Evolutionary conservation across 768 basidiomycete species (phyloP), one percentile per base, ranked within the genome.

Genomic region (Termitomyces sp.): DNA sequence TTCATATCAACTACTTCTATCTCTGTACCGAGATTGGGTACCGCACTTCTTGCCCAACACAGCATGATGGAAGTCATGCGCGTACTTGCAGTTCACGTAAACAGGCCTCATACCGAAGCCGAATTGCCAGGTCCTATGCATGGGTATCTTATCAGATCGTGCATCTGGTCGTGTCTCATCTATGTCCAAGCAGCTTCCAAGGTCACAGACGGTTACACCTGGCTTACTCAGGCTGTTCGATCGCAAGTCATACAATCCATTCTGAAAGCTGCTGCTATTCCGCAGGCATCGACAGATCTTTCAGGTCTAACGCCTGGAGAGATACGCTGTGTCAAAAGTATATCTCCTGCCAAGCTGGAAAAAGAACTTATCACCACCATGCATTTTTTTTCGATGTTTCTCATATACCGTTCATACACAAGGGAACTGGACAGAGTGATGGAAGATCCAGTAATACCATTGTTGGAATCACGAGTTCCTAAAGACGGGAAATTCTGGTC

Each of bases 21-120:
- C 20, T 27, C 3, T 32, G 31, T 42, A 27, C 55, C 55, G 26
- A 46, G n/a, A 37, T 37, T 56, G 20, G 39, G 55, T 1, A 56
- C 46, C 16, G 47, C 55, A 41, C 55, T 56, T 22, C 55, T 56
- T 29, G 34, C 55, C 4, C 47, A 56, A 12, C 55, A 56, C 14
- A 56, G 55, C 27, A 56, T 56, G 37, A 50, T 56, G 26, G 55
- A 56, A 56, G 46, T 56, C 47, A 56, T 50, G 48, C 55, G 55
- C 37, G 20, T 37, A 10, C 48, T 56, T 18, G 36, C 55, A 16
- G 32, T 37, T 16, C n/a, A 34, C 27, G 55, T 42, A 7, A 46
- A 39, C 24, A 36, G n/a, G 32, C 37, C 47, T 32, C 20, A 37
- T 20, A 49, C 27, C 20, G 5, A 47, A 36, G 46, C 46, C 5